Percentiles rank a stretch among this genome's conserved stretches.
Evolutionary conservation across 177 flowering plant species (phyloP).

Genomic region (Telopea speciosissima): DNA sequence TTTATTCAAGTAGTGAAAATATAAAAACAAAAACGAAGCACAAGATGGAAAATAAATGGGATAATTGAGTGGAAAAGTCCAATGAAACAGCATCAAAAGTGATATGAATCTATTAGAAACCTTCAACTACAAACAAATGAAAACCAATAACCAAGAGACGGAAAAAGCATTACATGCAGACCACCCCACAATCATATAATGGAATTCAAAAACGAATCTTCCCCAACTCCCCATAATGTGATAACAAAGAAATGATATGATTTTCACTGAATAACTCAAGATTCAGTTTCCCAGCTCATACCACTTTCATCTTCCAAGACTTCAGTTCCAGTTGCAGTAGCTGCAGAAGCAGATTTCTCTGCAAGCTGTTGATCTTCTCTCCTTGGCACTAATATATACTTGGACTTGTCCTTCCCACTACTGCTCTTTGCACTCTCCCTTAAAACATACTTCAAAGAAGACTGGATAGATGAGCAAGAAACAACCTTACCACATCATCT

Average conservation of each 20-base stretch:
- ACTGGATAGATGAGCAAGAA: conserved; percentile 11
- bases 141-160: background rate
- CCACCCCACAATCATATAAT: background rate
- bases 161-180: background rate
- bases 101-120: background rate
- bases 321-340: conserved; percentile 35
- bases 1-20: too few relatives aligned
- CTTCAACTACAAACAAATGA: too few relatives aligned
- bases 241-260: background rate
- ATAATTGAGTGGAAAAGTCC: background rate
- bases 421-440: conserved; percentile 48
- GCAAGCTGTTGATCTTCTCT: conserved; percentile 46
- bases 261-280: background rate
- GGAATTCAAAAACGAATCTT: background rate
- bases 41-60: background rate
- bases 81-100: background rate
- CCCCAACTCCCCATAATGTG: background rate
- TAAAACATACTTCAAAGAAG: conserved; percentile 53
- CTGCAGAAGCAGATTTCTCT: conserved; percentile 31
- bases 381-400: conserved; percentile 41
- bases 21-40: too few relatives aligned
- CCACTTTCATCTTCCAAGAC: conserved; percentile 45
- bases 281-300: conserved; percentile 19
- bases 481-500: background rate
- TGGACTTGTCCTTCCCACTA: conserved; percentile 54